Percentiles rank a stretch among this genome's conserved stretches.
phyloP scores from a whole-genome alignment of 306 rosid genomes.

The Acacia crassicarpa region DNA sequence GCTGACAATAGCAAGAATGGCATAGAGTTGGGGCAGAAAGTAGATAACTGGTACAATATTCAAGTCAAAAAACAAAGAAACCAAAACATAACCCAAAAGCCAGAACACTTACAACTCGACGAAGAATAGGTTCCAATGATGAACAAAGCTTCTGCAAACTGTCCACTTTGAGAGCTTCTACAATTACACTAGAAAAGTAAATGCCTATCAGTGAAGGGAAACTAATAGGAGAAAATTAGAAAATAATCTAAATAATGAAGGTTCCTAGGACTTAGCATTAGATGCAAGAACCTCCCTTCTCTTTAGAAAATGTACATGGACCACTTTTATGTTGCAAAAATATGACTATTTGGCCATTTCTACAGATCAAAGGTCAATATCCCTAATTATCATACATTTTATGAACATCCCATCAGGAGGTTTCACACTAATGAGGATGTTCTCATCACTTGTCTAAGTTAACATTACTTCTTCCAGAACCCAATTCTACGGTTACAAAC shows the following conservation, averaged over 20 bases:
- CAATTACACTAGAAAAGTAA: constrained; percentile 64
- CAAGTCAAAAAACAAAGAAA: background rate
- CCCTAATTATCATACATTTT: background rate
- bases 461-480: background rate
- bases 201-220: constrained; percentile 6
- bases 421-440: background rate
- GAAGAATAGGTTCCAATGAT: constrained; percentile 79
- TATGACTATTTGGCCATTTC: background rate
- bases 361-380: background rate
- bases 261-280: background rate
- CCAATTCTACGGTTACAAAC: background rate
- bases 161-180: constrained; percentile 82
- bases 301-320: background rate
- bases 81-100: constrained; percentile 18
- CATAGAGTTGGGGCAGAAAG: background rate
- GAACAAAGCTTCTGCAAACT: constrained; percentile 84
- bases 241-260: constrained; percentile 13
- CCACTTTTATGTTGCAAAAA: background rate
- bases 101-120: constrained; percentile 68
- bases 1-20: background rate
- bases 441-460: background rate
- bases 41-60: background rate
- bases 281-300: background rate
- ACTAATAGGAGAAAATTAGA: constrained; percentile 9
- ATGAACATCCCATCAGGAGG: background rate